Conservation (phyloP, 257 asterid species). For the Euphrasia confusa region DNA sequence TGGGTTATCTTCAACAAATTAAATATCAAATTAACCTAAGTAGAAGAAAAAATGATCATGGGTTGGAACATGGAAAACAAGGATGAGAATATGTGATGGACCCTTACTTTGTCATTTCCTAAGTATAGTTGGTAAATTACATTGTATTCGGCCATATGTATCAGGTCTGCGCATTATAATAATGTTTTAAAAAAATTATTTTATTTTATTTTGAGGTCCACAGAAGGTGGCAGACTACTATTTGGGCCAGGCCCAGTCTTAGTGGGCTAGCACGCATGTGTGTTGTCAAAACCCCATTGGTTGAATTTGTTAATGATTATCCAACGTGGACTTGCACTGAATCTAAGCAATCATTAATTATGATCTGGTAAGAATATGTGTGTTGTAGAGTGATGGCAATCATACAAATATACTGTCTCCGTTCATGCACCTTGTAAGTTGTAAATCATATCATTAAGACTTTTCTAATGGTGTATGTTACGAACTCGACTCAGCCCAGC, state of each 20-base stretch:
- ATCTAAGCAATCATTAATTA: slow-evolving; percentile 2
- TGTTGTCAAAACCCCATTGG: slow-evolving; percentile 24
- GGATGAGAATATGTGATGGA: slow-evolving; percentile 12
- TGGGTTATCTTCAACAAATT: too few species aligned
- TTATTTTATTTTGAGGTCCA: slow-evolving; percentile 7
- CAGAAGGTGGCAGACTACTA: not conserved
- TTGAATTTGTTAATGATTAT: slow-evolving; percentile 9
- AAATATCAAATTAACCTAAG: too few species aligned
- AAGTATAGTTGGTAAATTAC: not conserved
- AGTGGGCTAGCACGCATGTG: slow-evolving; percentile 23
- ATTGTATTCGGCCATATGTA: slow-evolving; percentile 16
- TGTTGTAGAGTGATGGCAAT: not conserved
- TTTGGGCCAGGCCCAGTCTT: not conserved
- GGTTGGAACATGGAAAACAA: slow-evolving; percentile 20
- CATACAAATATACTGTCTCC: slow-evolving; percentile 22
- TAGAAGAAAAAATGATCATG: too few species aligned
- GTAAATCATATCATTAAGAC: not conserved
- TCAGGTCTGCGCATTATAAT: not conserved
- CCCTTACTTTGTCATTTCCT: not conserved
- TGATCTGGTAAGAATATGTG: not conserved
- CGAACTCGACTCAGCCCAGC: not conserved
- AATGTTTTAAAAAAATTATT: not conserved
- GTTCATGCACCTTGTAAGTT: slow-evolving; percentile 41
- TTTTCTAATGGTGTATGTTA: slow-evolving; percentile 18
- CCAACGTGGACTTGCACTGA: slow-evolving; percentile 21